A percentile compares a stretch with the other conserved stretches of the same genome.
Conservation (phyloP, 345 rosid genomes). For the Acer campestre region DNA sequence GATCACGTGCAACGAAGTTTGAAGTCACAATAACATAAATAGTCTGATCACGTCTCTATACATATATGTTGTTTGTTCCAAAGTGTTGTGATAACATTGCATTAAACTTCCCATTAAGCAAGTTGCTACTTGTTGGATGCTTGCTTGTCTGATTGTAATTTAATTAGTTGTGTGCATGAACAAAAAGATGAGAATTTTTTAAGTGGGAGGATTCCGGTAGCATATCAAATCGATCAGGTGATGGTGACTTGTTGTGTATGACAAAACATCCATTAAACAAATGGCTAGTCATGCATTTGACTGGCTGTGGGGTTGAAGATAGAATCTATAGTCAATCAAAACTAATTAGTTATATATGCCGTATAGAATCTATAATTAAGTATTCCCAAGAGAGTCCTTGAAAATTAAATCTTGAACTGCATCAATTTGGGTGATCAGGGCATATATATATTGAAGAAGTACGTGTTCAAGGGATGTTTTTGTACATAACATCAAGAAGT, state of each 20-base stretch:
- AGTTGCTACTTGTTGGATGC: neutral
- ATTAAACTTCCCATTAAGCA: neutral
- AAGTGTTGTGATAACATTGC: constrained; percentile 11
- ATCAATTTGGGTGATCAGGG: neutral
- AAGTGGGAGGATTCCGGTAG: neutral
- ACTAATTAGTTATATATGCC: neutral
- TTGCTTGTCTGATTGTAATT: neutral
- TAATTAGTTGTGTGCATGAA: neutral
- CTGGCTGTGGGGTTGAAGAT: neutral
- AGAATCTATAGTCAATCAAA: too few species aligned
- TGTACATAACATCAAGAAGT: neutral
- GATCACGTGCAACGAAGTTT: neutral
- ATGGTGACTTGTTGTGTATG: constrained; percentile 2
- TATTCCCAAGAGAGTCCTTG: neutral
- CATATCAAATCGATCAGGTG: neutral
- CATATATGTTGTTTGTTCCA: neutral
- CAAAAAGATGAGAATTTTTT: neutral
- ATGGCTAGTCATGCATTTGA: neutral
- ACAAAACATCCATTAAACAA: constrained; percentile 1
- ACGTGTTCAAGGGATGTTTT: neutral
- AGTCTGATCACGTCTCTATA: neutral
- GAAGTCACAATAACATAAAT: constrained; percentile 1
- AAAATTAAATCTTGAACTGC: neutral
- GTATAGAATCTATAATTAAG: neutral
- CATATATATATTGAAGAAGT: neutral